Evolutionary conservation across 768 basidiomycete species (phyloP), one percentile per base, ranked within the genome.

Genomic region (Xanthoconium stramineum): DNA sequence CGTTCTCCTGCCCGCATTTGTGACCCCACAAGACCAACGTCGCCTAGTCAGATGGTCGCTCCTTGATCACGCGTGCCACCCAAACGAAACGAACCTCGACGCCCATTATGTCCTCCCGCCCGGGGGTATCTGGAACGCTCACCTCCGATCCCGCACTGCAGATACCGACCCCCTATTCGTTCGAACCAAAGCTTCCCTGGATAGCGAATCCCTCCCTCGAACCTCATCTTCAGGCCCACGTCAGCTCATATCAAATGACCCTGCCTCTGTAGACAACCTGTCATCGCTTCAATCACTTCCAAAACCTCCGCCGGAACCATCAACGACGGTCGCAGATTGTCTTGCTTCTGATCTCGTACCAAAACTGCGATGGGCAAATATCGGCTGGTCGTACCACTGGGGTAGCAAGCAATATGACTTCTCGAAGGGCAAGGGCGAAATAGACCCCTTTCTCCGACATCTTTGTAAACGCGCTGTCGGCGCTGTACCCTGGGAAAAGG

Each of bases 311-410:
- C 78, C 82, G 4, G 73, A 81, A 5, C 90, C 94, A 10, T 91
- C 91, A 4, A 67, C 77, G 2, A 83, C 83, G 3, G 75, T 82
- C 4, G 76, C 72, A 12, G 78, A 86, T 1, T 68, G 75, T 9
- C 68, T 71, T 3, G 74, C 83, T 2, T 81, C 81, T 1, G 73
- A 80, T 29, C 80, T 98, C 14, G 63, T 95, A 15, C 77, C 76
- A 6, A 94, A 91, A 68, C 69, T 99, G 47, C 82, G 96, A 47
- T 99, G 96, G 96, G 89, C 93, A 2, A 98, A 96, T 64, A 88
- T 99, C 47, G 96, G 96, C 11, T 91, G 90, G 85, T 91, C 83
- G 50, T 99, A 99, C 71, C 93, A 98, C 75, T 98, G 96, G 96
- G 90, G 91, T 3, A 90, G 85, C 30, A 99, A 98, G 65, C 86